Base-by-base conservation (phyloP, 768 basidiomycete species). In the Amanita molliuscula region DNA sequence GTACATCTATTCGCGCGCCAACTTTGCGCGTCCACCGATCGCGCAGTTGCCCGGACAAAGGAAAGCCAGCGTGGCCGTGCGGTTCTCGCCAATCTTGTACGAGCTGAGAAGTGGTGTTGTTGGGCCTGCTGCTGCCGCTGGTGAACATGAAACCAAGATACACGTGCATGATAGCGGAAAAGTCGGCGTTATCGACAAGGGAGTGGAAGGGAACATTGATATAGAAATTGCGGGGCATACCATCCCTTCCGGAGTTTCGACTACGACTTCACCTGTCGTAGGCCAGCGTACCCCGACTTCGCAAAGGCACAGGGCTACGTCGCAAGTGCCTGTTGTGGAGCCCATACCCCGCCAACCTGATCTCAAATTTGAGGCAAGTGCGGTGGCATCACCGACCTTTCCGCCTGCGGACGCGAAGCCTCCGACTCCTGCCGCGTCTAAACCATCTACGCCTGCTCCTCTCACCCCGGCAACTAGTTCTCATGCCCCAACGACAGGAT, bases 11-110 rank as follows among this genome's bases (percentile, higher is more conserved):
- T 88, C 93, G 6, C 79, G 96, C 28, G 90, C 90, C 36, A 98
- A 96, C 67, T 89, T 99, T 64, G 82, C 91, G 0, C 73, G 89
- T 37, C 87, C 91, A 1, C 95, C 96, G 0, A 81, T 98, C 51
- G 96, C 93, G 11, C 93, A 94, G 61, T 71, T 98, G 4, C 94
- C 96, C 2, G 96, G 96, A 1, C 90, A 97, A 71, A 91, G 92
- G 67, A 96, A 95, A 58, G 85, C 95, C 0, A 92, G 88, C 57
- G 85, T 98, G 2, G 95, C 89, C 1, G 92, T 99, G 33, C 74
- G 83, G 41, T 99, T 98, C 66, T 94, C 89, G 26, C 96, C 95
- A 0, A 75, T 97, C 18, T 65, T 99, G 36, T 98, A 93, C 59
- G 92, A 97, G 59, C 71, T 97, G n/a, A 74, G 95, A 21, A 73